phyloP scores from a whole-genome alignment of 1,284 basidiomycete genomes.

The Trichosporon sp. region DNA sequence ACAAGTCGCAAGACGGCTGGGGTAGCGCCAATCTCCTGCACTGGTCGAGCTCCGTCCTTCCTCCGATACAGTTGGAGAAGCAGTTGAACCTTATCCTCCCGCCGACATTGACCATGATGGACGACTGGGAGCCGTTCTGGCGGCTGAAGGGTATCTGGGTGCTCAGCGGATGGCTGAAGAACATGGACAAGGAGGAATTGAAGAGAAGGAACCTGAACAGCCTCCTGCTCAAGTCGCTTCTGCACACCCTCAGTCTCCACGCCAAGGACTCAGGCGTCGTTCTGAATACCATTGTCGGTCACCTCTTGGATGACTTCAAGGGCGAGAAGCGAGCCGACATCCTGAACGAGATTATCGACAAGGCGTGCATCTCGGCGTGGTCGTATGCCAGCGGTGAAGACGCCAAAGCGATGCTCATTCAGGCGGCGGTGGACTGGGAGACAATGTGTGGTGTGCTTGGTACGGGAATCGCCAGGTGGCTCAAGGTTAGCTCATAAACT shows the following conservation, averaged over 20 bases:
- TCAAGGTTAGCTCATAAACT: conserved; percentile 43
- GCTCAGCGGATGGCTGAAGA: conserved; percentile 40
- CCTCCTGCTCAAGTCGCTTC: conserved; percentile 44
- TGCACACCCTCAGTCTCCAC: conserved; percentile 51
- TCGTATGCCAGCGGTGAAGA: conserved; percentile 49
- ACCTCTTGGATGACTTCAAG: conserved; percentile 28
- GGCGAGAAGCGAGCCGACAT: conserved; percentile 38
- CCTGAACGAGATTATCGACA: conserved; percentile 49
- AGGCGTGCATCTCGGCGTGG: conserved; percentile 44
- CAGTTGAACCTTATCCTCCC: conserved; percentile 51
- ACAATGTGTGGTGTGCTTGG: conserved; percentile 42
- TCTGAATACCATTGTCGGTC: conserved; percentile 26
- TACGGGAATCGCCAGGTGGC: conserved; percentile 49
- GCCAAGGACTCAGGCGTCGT: conserved; percentile 3
- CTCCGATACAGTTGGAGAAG: conserved; percentile 33
- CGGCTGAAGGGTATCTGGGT: conserved; percentile 44
- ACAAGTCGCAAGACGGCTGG: conserved; percentile 42
- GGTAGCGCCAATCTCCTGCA: conserved; percentile 43
- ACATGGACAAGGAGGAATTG: conserved; percentile 34
- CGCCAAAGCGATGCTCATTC: conserved; percentile 40
- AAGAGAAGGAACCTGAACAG: conserved; percentile 51
- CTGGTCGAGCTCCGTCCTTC: neutral
- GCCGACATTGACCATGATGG: conserved; percentile 54
- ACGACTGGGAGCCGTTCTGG: conserved; percentile 55
- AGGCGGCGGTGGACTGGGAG: conserved; percentile 45